Evolutionary conservation across 164 flowering plant species (phyloP).

Genomic region (Cinnamomum micranthum): DNA sequence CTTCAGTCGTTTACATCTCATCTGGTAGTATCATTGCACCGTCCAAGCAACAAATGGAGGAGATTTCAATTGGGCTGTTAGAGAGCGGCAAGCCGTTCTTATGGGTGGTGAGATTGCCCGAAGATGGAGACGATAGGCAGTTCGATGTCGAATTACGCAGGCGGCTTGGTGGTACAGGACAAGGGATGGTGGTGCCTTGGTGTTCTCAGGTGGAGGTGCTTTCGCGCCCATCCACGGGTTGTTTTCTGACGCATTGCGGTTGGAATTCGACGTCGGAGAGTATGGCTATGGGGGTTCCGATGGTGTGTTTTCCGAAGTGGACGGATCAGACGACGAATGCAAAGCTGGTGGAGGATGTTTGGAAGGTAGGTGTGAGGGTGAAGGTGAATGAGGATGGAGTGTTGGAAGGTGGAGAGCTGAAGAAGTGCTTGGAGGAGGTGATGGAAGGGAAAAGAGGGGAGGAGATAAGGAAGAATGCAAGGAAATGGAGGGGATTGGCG

Average conservation of each 20-base stretch:
- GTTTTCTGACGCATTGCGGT: slow-evolving; percentile 68
- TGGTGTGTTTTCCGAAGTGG: slow-evolving; percentile 50
- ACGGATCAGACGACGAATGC: slow-evolving; percentile 58
- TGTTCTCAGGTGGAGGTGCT: slow-evolving; percentile 52
- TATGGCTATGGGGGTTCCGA: slow-evolving; percentile 45
- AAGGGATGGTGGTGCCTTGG: slow-evolving; percentile 45
- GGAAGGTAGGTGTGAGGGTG: slow-evolving; percentile 48
- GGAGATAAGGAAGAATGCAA: slow-evolving; percentile 34
- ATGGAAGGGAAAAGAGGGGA: slow-evolving; percentile 37
- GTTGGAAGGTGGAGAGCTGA: slow-evolving; percentile 41
- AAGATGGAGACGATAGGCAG: background rate
- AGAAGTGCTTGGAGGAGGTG: slow-evolving; percentile 43
- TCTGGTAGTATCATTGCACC: slow-evolving; percentile 32
- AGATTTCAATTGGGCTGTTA: slow-evolving; percentile 21
- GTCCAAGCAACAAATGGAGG: slow-evolving; percentile 22
- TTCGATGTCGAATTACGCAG: slow-evolving; percentile 3
- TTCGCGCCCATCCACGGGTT: slow-evolving; percentile 42
- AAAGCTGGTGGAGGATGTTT: slow-evolving; percentile 52
- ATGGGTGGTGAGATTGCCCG: slow-evolving; percentile 30
- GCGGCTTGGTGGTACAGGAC: background rate
- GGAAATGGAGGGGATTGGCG: slow-evolving; percentile 38
- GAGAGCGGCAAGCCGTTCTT: slow-evolving; percentile 26
- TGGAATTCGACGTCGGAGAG: slow-evolving; percentile 70
- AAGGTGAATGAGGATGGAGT: slow-evolving; percentile 24
- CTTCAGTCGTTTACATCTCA: slow-evolving; percentile 39